Percentiles rank a stretch among this genome's conserved stretches.
Evolutionary conservation across 768 basidiomycete species (phyloP).

Genomic region (Phanerochaete carnosa): DNA sequence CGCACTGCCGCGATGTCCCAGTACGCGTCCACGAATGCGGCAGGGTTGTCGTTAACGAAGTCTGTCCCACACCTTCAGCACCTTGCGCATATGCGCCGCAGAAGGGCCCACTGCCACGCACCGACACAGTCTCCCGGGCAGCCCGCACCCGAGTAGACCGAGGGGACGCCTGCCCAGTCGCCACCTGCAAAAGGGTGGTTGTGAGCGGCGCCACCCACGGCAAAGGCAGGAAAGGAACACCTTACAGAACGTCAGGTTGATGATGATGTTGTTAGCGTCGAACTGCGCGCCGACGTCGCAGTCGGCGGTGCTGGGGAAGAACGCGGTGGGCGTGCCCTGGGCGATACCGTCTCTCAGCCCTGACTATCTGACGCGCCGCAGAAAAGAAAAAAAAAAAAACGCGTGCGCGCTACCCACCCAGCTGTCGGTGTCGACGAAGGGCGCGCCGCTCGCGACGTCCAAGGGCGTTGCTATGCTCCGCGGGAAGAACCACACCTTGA

Average conservation of each 20-base stretch:
- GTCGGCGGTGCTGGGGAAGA: slow-evolving; percentile 55
- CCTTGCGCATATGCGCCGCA: neutral
- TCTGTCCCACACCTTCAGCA: slow-evolving; percentile 31
- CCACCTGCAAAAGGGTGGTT: slow-evolving; percentile 39
- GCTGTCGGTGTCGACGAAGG: slow-evolving; percentile 41
- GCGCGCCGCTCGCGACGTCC: slow-evolving; percentile 41
- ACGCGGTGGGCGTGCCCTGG: slow-evolving; percentile 57
- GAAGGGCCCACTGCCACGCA: slow-evolving; percentile 31
- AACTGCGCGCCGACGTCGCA: slow-evolving; percentile 59
- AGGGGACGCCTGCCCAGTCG: slow-evolving; percentile 58
- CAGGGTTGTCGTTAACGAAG: slow-evolving; percentile 64
- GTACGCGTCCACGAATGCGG: slow-evolving; percentile 64
- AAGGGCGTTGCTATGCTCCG: slow-evolving; percentile 41
- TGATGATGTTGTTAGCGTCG: slow-evolving; percentile 57
- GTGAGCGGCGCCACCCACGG: neutral
- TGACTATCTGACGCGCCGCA: neutral
- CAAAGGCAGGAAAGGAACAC: slow-evolving; percentile 9
- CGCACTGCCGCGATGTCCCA: slow-evolving; percentile 66
- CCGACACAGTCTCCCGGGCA: slow-evolving; percentile 54
- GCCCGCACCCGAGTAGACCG: slow-evolving; percentile 41
- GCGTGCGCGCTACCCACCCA: slow-evolving; percentile 47
- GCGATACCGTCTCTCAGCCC: no score
- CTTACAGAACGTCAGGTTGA: slow-evolving; percentile 70
- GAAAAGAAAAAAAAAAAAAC: no score
- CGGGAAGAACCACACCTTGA: slow-evolving; percentile 75